Evolutionary conservation across 352 stramenopile genomes (phyloP), one percentile per base, ranked within the genome.

Genomic region (Phytopythium aichiense): DNA sequence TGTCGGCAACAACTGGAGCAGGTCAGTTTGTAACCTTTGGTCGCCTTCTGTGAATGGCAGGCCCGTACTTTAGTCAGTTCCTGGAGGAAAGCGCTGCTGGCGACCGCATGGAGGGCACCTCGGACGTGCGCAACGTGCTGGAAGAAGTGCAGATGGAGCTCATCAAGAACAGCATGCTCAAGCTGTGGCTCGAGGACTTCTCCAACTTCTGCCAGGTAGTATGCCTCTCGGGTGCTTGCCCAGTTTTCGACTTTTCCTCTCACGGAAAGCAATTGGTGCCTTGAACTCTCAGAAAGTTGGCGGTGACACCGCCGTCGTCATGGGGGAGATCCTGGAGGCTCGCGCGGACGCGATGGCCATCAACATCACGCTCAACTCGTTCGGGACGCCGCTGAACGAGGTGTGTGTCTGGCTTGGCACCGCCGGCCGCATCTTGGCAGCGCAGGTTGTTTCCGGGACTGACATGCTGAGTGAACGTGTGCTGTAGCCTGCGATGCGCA

Each of bases 291-390:
- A 51, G 78, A 84, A 95, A 58, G 77, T 99, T 59, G 97, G 97
- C n/a, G 97, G 97, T 18, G 97, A 99, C 59, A 99, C 97, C 33
- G 92, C 84, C n/a, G 71, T 92, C 8, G 96, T 99, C 63, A 99
- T 99, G 97, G 92, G 95, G 37, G 94, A 99, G 67, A 92, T 99
- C 50, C 73, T 98, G 37, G 72, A 81, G 62, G 95, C 96, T 42
- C 89, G 97, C 35, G 98, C 97, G 38, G 98, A 99, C 73, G 97
- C 94, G 48, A 98, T 98, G 57, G 96, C 97, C 25, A 99, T 99
- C 74, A 99, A 99, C 79, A 99, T 99, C 63, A 99, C 97, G 31
- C 82, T 99, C 57, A 99, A 99, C 84, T 99, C 96, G 43, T 99
- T 99, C 65, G 95, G 92, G 53, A 97, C 89, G 23, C 85, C 83